Evolutionary conservation across 2,329 filamentous ascomycete genomes (phyloP).

Genomic region (Sclerotinia borealis): DNA sequence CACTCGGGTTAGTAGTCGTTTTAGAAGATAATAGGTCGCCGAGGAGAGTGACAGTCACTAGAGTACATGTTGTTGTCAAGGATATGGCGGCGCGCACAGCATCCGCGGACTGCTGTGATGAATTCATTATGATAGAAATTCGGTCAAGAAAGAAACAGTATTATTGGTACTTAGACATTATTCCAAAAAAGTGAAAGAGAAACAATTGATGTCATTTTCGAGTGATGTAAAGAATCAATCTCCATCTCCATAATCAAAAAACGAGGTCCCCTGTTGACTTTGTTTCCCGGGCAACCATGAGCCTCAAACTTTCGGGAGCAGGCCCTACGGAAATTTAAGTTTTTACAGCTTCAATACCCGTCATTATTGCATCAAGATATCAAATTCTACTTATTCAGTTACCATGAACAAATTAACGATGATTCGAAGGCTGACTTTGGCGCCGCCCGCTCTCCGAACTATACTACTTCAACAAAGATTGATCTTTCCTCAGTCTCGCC

Average conservation of each 20-base stretch:
- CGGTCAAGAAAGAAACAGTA: conserved; percentile 16
- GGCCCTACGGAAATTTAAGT: neutral
- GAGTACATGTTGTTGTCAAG: conserved; percentile 43
- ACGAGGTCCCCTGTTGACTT: conserved; percentile 9
- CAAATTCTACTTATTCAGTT: neutral
- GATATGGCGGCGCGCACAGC: conserved; percentile 42
- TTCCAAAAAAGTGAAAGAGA: conserved; percentile 16
- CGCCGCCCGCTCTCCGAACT: conserved; percentile 23
- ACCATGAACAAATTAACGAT: conserved; percentile 23
- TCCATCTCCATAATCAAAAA: conserved; percentile 6
- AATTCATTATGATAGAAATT: conserved; percentile 35
- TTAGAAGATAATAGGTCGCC: conserved; percentile 41
- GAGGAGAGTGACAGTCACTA: conserved; percentile 40
- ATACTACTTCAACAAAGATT: conserved; percentile 17
- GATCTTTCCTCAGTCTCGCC: conserved; percentile 12
- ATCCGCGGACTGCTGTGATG: conserved; percentile 38
- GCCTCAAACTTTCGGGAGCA: neutral
- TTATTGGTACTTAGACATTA: conserved; percentile 32
- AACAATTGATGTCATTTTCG: conserved; percentile 9
- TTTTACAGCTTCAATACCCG: neutral
- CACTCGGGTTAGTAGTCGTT: conserved; percentile 20
- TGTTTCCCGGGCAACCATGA: conserved; percentile 10
- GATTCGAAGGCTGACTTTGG: conserved; percentile 22
- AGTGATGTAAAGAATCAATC: conserved; percentile 9
- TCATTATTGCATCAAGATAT: neutral